phyloP scores from a whole-genome alignment of 2,329 filamentous ascomycete genomes.

The Alternaria brassicae region DNA sequence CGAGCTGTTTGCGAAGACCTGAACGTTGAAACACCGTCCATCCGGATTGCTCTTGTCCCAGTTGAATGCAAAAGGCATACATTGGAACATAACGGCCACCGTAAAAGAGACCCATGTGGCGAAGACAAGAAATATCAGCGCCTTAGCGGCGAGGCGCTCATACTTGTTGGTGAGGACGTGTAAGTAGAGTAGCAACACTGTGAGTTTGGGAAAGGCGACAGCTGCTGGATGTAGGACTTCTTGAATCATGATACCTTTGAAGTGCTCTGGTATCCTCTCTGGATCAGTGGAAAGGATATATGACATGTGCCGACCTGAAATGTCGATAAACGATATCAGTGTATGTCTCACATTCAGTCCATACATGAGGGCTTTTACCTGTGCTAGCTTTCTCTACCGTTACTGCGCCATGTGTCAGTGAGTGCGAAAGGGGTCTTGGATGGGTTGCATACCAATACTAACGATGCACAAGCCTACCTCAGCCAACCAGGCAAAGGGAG shows the following conservation, averaged over 20 bases:
- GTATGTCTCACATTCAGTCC: neutral
- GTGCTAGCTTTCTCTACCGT: slow-evolving; percentile 34
- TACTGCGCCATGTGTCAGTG: slow-evolving; percentile 14
- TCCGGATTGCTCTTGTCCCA: slow-evolving; percentile 37
- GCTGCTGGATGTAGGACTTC: slow-evolving; percentile 37
- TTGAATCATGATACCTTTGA: slow-evolving; percentile 33
- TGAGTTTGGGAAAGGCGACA: slow-evolving; percentile 39
- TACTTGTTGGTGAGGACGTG: slow-evolving; percentile 36
- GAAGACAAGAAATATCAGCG: slow-evolving; percentile 26
- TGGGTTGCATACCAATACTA: slow-evolving; percentile 27
- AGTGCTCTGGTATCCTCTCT: slow-evolving; percentile 22
- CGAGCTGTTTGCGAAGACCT: slow-evolving; percentile 29
- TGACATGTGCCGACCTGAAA: slow-evolving; percentile 27
- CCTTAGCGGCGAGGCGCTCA: slow-evolving; percentile 28
- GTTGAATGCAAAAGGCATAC: slow-evolving; percentile 32
- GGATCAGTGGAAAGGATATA: slow-evolving; percentile 25
- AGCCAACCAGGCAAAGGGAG: slow-evolving; percentile 33
- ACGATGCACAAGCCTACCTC: slow-evolving; percentile 30
- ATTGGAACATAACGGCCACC: slow-evolving; percentile 32
- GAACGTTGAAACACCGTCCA: slow-evolving; percentile 33
- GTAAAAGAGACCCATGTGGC: slow-evolving; percentile 33
- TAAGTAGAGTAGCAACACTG: slow-evolving; percentile 34
- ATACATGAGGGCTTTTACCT: slow-evolving; percentile 1
- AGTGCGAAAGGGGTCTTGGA: neutral
- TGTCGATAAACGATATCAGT: neutral